Conservation (phyloP, 345 rosid species). For the rapeseed (Brassica napus) region DNA sequence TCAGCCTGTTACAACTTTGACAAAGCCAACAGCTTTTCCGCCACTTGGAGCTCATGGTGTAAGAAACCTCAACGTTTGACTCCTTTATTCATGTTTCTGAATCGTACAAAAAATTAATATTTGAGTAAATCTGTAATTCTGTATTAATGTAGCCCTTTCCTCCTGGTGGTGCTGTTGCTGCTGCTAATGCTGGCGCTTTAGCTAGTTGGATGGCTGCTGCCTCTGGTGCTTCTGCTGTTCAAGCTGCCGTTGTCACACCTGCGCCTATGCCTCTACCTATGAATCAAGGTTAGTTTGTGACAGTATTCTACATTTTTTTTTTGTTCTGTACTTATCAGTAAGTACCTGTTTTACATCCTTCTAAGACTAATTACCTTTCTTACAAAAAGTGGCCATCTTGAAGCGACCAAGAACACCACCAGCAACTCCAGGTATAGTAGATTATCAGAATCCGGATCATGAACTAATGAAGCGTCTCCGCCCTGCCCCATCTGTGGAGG, state of each 20-base stretch:
- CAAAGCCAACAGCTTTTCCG: slow-evolving; percentile 65
- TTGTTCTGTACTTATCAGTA: not conserved
- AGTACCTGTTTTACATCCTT: not conserved
- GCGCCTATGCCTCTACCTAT: slow-evolving; percentile 69
- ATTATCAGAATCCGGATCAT: slow-evolving; percentile 79
- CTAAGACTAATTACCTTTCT: slow-evolving; percentile 18
- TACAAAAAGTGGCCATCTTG: slow-evolving; percentile 51
- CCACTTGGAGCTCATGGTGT: slow-evolving; percentile 72
- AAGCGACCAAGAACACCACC: slow-evolving; percentile 80
- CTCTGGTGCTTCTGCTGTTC: slow-evolving; percentile 89
- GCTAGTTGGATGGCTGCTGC: slow-evolving; percentile 77
- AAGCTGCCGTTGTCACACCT: slow-evolving; percentile 84
- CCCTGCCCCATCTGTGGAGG: slow-evolving; percentile 71
- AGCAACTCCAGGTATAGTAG: slow-evolving; percentile 62
- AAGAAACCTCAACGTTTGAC: slow-evolving; percentile 39
- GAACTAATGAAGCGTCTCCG: slow-evolving; percentile 82
- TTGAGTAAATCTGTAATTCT: not conserved
- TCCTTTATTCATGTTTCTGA: not conserved
- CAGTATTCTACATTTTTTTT: not conserved
- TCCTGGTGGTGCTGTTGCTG: slow-evolving; percentile 57
- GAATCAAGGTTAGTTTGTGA: slow-evolving; percentile 64
- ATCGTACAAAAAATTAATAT: not conserved
- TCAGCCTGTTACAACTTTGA: slow-evolving; percentile 60
- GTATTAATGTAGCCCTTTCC: slow-evolving; percentile 63
- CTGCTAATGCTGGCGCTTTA: slow-evolving; percentile 52